Evolutionary conservation across 2,329 filamentous ascomycete species (phyloP), one percentile per base, ranked within the genome.

Genomic region (Blumeriella jaapii): DNA sequence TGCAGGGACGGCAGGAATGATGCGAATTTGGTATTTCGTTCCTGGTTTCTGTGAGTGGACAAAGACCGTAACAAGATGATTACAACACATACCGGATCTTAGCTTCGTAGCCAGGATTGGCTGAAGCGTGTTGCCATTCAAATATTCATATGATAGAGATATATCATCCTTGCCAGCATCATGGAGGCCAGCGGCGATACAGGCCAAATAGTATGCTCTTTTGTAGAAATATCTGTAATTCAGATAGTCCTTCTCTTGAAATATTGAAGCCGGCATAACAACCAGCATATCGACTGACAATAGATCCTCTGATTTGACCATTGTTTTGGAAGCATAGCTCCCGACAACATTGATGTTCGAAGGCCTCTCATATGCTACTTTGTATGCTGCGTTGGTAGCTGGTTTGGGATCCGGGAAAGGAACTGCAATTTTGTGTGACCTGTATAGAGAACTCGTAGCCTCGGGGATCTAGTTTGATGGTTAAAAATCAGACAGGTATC

Each of bases 161-260:
- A 80, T 67, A 1, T 63, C 61, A 11, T 68, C 57, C 3, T 61
- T 62, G 29, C 76, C 59, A 3, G 69, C 61, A 23, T 69, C 64
- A 45, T 75, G 74, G 34, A 96, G 63, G 4, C 71, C 75, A 18
- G 74, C 75, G 10, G 85, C 77, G 37, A 96, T 64, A 45, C 82
- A 84, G 20, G 87, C 84, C 32, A 96, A 63, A 54, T 93, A 96
- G 59, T 89, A 96, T 9, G 91, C 82, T 44, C 87, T 69, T 53
- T 94, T 93, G 62, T 95, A 87, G 55, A 95, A 94, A 61, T 93
- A 96, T 42, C 91, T 75, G 64, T 91, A 71, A 57, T 94, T 86
- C 31, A 87, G 68, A 56, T 89, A 95, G 59, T 98, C 91, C 60
- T 96, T 96, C 28, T 93, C 83, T 53, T 94, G 85, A 51, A 96